Percentiles rank a stretch among this genome's conserved stretches.
Evolutionary conservation across 2,329 filamentous ascomycete genomes (phyloP).

Genomic region (Pseudohalonectria lignicola): DNA sequence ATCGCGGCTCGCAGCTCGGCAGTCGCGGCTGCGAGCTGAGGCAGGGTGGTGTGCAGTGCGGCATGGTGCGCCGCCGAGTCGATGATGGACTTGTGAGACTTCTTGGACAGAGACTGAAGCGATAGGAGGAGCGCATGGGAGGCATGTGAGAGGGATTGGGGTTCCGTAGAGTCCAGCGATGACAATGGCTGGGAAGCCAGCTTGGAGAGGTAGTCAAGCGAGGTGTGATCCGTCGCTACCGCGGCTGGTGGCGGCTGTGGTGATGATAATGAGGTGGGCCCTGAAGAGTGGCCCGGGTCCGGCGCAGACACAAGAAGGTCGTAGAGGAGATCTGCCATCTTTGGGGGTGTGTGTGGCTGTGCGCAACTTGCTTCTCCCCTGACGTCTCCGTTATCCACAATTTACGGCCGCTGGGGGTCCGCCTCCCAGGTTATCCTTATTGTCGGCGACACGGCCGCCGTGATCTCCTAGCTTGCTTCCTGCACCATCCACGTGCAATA

Average conservation of each 20-base stretch:
- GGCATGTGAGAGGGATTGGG: conserved; percentile 66
- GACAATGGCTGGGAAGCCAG: conserved; percentile 68
- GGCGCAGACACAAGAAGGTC: conserved; percentile 47
- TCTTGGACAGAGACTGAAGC: conserved; percentile 79
- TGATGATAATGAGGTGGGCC: conserved; percentile 10
- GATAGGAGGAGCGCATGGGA: conserved; percentile 73
- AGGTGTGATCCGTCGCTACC: conserved; percentile 36
- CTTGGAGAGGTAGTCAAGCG: conserved; percentile 62
- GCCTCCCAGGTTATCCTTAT: too few relatives aligned
- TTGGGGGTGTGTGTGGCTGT: too few relatives aligned
- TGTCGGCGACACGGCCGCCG: too few relatives aligned
- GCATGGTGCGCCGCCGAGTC: conserved; percentile 67
- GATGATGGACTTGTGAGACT: conserved; percentile 78
- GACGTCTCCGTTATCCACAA: too few relatives aligned
- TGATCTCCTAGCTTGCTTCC: too few relatives aligned
- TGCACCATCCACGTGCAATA: too few relatives aligned
- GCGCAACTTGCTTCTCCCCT: conserved; percentile 1
- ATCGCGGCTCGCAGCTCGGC: conserved; percentile 59
- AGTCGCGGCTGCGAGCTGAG: conserved; percentile 54
- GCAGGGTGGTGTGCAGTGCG: conserved; percentile 63
- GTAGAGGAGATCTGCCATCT: conserved; percentile 62
- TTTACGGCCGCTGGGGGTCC: too few relatives aligned
- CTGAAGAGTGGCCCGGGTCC: conserved; percentile 6
- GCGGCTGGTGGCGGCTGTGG: conserved; percentile 17
- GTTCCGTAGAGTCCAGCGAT: conserved; percentile 63